Percentiles rank a stretch among this genome's conserved stretches.
Conservation (phyloP, 345 rosid species). For the Pugionium cornutum region DNA sequence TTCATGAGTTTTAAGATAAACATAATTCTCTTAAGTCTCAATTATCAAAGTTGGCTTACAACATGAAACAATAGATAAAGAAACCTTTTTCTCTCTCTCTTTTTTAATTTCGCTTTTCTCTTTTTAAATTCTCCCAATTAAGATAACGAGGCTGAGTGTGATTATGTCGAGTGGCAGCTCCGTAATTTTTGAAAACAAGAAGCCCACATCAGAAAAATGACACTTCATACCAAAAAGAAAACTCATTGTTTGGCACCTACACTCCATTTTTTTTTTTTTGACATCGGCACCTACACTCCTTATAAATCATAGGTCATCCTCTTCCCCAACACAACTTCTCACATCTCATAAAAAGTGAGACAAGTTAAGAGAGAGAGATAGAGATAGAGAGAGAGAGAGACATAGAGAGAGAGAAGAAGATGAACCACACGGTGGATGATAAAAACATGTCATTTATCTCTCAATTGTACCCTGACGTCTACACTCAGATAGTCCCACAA, state of each 20-base stretch:
- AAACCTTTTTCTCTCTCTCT: not conserved
- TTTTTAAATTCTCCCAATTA: no score
- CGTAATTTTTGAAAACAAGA: not conserved
- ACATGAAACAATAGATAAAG: constrained; percentile 2
- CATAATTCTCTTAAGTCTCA: not conserved
- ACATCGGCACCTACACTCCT: constrained; percentile 22
- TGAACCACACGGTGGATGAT: constrained; percentile 41
- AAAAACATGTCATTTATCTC: constrained; percentile 58
- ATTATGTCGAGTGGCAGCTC: constrained; percentile 28
- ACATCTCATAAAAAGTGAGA: constrained; percentile 40
- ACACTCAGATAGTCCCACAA: constrained; percentile 50
- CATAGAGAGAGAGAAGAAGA: constrained; percentile 18
- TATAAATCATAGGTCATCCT: constrained; percentile 45
- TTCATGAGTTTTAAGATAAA: not conserved
- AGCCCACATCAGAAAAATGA: constrained; percentile 39
- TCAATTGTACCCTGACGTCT: constrained; percentile 57
- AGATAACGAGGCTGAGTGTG: constrained; percentile 6
- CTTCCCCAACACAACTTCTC: constrained; percentile 43
- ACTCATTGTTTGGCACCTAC: constrained; percentile 20
- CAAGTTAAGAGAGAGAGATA: constrained; percentile 15
- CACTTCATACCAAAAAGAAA: constrained; percentile 3
- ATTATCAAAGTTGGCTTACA: constrained; percentile 8
- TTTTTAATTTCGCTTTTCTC: no score
- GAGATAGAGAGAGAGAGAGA: not conserved
- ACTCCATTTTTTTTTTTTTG: not conserved